phyloP scores from a whole-genome alignment of 371 early-diverging fungal genomes.

The Mucor lusitanicus region DNA sequence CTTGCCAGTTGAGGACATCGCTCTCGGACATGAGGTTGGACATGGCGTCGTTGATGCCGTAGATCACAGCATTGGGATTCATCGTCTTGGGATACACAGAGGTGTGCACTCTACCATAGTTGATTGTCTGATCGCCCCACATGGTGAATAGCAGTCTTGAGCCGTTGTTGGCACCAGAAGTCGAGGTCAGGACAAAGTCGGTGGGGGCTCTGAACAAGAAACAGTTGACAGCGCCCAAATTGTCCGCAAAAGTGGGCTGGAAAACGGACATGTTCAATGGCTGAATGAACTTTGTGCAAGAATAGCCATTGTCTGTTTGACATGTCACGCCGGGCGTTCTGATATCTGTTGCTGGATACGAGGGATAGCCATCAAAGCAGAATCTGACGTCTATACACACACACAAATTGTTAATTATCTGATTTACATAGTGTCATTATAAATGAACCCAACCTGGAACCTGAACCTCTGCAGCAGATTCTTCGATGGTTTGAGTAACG shows the following conservation, averaged over 20 bases:
- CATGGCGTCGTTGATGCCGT: constrained; percentile 25
- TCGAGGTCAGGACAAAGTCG: constrained; percentile 36
- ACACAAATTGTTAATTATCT: neutral
- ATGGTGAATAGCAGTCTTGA: constrained; percentile 39
- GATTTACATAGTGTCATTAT: neutral
- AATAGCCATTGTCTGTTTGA: constrained; percentile 40
- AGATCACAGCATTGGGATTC: constrained; percentile 48
- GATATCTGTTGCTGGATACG: constrained; percentile 1
- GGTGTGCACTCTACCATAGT: constrained; percentile 43
- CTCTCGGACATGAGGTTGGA: constrained; percentile 25
- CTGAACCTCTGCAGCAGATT: constrained; percentile 32
- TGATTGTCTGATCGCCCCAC: constrained; percentile 36
- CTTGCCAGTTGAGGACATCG: constrained; percentile 40
- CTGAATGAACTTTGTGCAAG: constrained; percentile 30
- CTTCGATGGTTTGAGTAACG: constrained; percentile 42
- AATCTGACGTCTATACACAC: constrained; percentile 40
- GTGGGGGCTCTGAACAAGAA: constrained; percentile 41
- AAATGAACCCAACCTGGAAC: constrained; percentile 24
- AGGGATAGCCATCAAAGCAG: constrained; percentile 48
- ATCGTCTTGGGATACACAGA: constrained; percentile 45
- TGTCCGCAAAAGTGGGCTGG: constrained; percentile 35
- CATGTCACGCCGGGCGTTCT: constrained; percentile 38
- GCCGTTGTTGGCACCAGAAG: constrained; percentile 49
- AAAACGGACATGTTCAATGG: constrained; percentile 39
- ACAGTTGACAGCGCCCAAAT: constrained; percentile 45